Evolutionary conservation across 352 stramenopile species (phyloP), one percentile per base, ranked within the genome.

Genomic region (Globisporangium barbulae): DNA sequence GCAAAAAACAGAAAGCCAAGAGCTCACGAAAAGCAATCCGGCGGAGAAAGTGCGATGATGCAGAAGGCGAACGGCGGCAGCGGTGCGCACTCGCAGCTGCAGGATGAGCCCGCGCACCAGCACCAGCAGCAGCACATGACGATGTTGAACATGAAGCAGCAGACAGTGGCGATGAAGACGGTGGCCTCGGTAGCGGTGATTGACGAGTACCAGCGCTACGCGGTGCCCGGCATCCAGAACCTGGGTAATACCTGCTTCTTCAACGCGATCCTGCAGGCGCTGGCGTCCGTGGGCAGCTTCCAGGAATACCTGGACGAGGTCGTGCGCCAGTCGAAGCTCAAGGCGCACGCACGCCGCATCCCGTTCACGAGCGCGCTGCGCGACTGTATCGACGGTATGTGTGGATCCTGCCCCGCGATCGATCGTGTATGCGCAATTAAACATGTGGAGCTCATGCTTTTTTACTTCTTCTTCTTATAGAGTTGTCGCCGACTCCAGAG

Each of bases 161-260:
- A 41, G 31, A 12, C 10, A 21, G 8, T 33, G 42, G 13, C 13
- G 22, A 37, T n/a, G 7, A 42, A 42, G 28, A 25, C 48, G 39
- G 25, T 39, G 41, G 59, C 17, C 31, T 19, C 37, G n/a, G 21
- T 31, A 44, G 17, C n/a, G 5, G 35, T 30, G 35, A 5, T 5
- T 1, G 60, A 66, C 41, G 60, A 66, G 60, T 61, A 56, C 52
- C 60, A 66, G 52, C 60, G 60, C n/a, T 66, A 55, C 41, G 52
- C 41, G 15, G 74, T 94, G 44, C 79, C 85, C 1, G 88, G 88
- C n/a, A 78, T 96, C 44, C 75, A 90, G 68, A 96, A 96, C 64
- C 72, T 96, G n/a, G 87, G 88, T 68, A 96, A 96, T 67, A 94
- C 88, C 53, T 96, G 88, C 73, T 96, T 93, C 67, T 93, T 96